A percentile compares a stretch with the other conserved stretches of the same genome.
phyloP scores from a whole-genome alignment of 2,329 filamentous ascomycete genomes.

The Trichoderma sp. region DNA sequence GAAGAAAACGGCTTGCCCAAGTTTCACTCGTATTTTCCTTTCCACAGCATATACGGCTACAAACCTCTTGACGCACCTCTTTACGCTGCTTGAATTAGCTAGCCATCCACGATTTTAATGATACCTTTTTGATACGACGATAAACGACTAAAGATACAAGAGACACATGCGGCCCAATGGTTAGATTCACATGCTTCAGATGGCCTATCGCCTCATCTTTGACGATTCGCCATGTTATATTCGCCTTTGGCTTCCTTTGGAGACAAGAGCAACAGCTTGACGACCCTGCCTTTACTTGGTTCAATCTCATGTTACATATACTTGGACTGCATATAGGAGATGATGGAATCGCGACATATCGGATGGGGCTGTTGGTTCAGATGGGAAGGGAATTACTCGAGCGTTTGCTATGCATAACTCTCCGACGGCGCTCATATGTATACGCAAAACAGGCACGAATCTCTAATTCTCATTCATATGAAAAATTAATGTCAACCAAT shows the following conservation, averaged over 20 bases:
- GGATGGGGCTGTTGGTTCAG: background rate
- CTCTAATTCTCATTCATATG: background rate
- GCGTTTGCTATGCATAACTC: background rate
- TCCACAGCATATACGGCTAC: slow-evolving; percentile 45
- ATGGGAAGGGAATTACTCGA: background rate
- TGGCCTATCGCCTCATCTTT: background rate
- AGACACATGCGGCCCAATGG: background rate
- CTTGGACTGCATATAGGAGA: background rate
- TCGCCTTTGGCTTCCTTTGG: background rate
- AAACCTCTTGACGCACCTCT: slow-evolving; percentile 43
- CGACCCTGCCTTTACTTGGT: background rate
- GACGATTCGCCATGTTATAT: background rate
- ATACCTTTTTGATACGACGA: background rate
- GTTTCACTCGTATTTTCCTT: slow-evolving; percentile 48
- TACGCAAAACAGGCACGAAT: background rate
- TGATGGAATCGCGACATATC: background rate
- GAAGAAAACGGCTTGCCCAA: slow-evolving; percentile 41
- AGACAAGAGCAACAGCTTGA: background rate
- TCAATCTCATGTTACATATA: background rate
- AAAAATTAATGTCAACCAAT: background rate
- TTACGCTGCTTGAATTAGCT: slow-evolving; percentile 23
- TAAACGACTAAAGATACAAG: background rate
- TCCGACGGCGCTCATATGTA: background rate
- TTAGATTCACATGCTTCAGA: background rate
- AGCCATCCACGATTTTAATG: background rate